Evolutionary conservation across 768 basidiomycete genomes (phyloP).

Genomic region (Nevesoporus exiguus): DNA sequence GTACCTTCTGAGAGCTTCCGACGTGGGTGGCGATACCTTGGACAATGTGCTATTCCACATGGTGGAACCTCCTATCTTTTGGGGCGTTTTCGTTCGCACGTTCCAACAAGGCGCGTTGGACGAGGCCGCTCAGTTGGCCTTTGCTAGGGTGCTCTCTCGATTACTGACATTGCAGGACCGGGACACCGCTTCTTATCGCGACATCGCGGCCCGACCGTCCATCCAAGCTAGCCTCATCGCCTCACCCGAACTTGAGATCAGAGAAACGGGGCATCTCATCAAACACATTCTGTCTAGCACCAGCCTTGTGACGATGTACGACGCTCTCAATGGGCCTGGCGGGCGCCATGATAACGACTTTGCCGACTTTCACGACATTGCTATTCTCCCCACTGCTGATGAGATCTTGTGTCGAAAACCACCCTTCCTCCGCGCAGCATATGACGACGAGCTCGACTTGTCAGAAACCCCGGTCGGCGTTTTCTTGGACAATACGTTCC

Average conservation of each 20-base stretch:
- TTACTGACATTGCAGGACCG: constrained; percentile 38
- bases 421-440: constrained; percentile 48
- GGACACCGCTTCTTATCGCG: constrained; percentile 35
- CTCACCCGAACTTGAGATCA: constrained; percentile 26
- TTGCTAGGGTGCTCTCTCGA: constrained; percentile 48
- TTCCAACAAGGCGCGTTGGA: constrained; percentile 33
- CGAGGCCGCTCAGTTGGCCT: constrained; percentile 36
- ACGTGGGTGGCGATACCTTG: constrained; percentile 42
- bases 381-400: constrained; percentile 59
- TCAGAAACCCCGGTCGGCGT: constrained; percentile 35
- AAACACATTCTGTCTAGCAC: constrained; percentile 35
- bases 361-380: constrained; percentile 50
- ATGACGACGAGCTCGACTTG: constrained; percentile 6
- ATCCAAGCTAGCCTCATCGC: constrained; percentile 23
- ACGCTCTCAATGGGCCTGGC: constrained; percentile 39
- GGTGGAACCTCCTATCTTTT: constrained; percentile 52
- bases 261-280: constrained; percentile 38
- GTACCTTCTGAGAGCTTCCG: constrained; percentile 38
- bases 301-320: constrained; percentile 12
- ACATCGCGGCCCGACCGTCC: constrained; percentile 29
- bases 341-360: constrained; percentile 72
- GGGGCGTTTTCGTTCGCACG: constrained; percentile 33
- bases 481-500: constrained; percentile 63
- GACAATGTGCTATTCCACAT: constrained; percentile 39
- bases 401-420: constrained; percentile 46